phyloP scores from a whole-genome alignment of 2,329 filamentous ascomycete genomes.

The Clonostachys chloroleuca region DNA sequence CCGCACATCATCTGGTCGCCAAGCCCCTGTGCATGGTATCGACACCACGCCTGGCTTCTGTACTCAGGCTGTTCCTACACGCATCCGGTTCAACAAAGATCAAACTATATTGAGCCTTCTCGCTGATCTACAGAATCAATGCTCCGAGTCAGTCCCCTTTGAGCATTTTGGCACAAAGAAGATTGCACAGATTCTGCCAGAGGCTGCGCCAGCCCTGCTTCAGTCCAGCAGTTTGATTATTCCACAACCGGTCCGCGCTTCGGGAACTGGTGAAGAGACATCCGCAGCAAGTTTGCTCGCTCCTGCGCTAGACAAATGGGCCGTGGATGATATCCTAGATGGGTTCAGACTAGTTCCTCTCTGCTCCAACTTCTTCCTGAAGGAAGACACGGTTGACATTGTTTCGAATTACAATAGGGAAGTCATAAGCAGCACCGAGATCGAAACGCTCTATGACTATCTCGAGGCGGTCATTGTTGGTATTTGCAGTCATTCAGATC shows the following conservation, averaged over 20 bases:
- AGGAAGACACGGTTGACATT: neutral
- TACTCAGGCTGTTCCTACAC: conserved; percentile 6
- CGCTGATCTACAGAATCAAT: conserved; percentile 5
- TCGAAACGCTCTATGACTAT: neutral
- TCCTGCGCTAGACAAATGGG: neutral
- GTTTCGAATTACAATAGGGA: neutral
- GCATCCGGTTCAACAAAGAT: conserved; percentile 1
- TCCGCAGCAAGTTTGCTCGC: too few relatives aligned
- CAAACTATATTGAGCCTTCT: conserved; percentile 6
- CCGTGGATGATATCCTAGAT: conserved; percentile 28
- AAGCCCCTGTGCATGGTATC: conserved; percentile 8
- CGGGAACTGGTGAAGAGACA: too few relatives aligned
- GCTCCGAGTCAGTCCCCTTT: neutral
- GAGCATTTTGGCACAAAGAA: neutral
- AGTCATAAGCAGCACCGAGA: neutral
- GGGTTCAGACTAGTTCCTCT: neutral
- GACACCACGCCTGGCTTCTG: conserved; percentile 6
- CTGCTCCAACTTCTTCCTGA: neutral
- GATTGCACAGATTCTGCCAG: conserved; percentile 2
- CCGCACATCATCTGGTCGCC: conserved; percentile 5
- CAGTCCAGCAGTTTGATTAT: neutral
- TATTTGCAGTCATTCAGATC: neutral
- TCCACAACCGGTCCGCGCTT: neutral
- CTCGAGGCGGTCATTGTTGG: neutral
- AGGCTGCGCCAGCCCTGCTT: neutral